Evolutionary conservation across 176 grass and related monocot genomes (phyloP), one percentile per base, ranked within the genome.

Genomic region (Avena eriantha): DNA sequence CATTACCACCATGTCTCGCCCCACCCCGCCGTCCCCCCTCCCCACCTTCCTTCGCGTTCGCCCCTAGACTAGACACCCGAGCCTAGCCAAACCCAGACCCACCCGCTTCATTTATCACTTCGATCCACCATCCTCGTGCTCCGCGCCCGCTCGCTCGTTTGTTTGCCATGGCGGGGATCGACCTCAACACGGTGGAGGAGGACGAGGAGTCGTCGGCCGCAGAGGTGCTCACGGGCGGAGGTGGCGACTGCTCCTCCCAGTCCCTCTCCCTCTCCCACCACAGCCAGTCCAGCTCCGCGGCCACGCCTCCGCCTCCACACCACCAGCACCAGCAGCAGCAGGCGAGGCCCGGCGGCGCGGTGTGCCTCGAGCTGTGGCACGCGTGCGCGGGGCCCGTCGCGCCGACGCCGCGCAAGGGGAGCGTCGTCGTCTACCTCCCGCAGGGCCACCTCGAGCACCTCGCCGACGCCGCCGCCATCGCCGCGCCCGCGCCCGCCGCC

Each of bases 351-450:
- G 60, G 26, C 81, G 3, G 79, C 18, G 35, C 79, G 65, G 92
- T 94, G 65, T 92, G 92, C 71, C 87, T 92, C 26, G 94, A 97
- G 90, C 92, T 97, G 1, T 97, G 94, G 94, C 94, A 97, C 80
- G 94, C 94, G 18, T 97, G 94, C 80, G 94, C 94, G 21, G 94
- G 94, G 6, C 91, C 94, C n/a, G 79, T 93, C 1, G 78, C 83
- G 13, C 90, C 92, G 24, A 73, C 93, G 31, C 94, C 94, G 3
- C 33, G 84, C 51, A 92, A 92, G 76, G 92, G 94, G 2, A 79
- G 83, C 71, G 64, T 87, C 80, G 94, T 97, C 10, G 94, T 97
- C 18, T 97, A 94, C 78, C 86, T 97, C 29, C 94, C 94, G 7
- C 94, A 97, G 86, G 94, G 94, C 3, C 94, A 97, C 74, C 77